Base-by-base conservation (phyloP, 176 grass and related monocot species). In the Poa annua region DNA sequence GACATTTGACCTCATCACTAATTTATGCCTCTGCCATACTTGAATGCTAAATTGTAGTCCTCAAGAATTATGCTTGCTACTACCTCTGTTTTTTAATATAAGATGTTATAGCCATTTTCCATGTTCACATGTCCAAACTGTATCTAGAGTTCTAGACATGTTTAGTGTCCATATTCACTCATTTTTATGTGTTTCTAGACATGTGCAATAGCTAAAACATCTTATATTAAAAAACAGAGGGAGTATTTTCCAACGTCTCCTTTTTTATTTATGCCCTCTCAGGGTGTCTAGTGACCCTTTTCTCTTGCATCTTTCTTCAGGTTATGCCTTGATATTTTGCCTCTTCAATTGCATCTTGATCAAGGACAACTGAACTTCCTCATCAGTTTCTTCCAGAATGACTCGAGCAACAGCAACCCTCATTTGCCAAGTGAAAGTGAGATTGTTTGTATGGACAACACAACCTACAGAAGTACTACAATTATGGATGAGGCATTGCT, bases 321-420 rank as follows among this genome's bases (percentile, higher is more conserved):
- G 82, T 87, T 96, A 54, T 72, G 71, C 83, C 85, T 99, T 14
- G 91, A 99, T 84, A 83, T 99, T 88, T 80, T 95, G 74, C 96
- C 96, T 67, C 82, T 99, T 42, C 90, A 90, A 22, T 85, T 99
- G 51, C 96, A 99, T 99, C 88, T 99, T 80, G 93, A 99, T 90
- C 96, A 99, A 87, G 91, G 81, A 20, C 96, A 96, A 42, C 89
- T 99, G 66, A 92, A 99, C 86, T 99, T 99, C 66, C 62, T 96
- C 12, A 82, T 85, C 59, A 90, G 66, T 50, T 99, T 99, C 91
- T 99, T 99, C 81, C 57, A 78, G 48, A 92, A 89, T 81, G 89
- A 90, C 75, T 75, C 80, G 22, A 66, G 49, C 80, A 86, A 79
- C 74, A 87, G 87, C 20, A 63, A 87, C 35, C 26, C 87, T 83